Evolutionary conservation across 441 rosid genomes (phyloP), one percentile per base, ranked within the genome.

Genomic region (Codiaeum variegatum): DNA sequence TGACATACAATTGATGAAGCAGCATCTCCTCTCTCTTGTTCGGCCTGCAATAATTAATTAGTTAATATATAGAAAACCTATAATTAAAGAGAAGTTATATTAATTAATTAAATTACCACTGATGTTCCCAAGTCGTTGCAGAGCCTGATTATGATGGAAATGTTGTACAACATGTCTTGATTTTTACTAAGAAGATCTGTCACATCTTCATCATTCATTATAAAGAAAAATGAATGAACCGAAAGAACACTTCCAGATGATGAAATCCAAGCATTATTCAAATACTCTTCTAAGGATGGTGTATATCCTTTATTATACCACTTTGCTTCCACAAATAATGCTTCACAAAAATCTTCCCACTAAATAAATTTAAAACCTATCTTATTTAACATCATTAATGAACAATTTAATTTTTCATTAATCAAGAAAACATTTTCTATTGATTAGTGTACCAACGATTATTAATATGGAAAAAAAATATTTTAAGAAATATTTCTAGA

Each of bases 61-160:
- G 4, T n/a, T 34, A 18, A 5, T 32, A n/a, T 19, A 12, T 42
- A 21, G 62, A 62, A 8, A 3, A 62, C 16, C 1, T 13, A 11
- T 23, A 56, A 3, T 60, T 16, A 5, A 3, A 24, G 29, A 4
- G 3, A 9, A n/a, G 51, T 3, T 5, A 18, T 15, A 7, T 15
- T 13, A 15, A 47, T 46, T 46, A 13, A 46, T 46, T 16, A 38
- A 61, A 0, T 59, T 79, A 87, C 90, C 84, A 16, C 56, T 8
- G 85, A 79, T 52, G 89, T 87, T 3, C 59, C 87, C 32, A 84
- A 60, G 62, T 85, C 91, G 21, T 87, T 87, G 85, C 86, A 85
- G 0, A 87, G 80, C 13, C 87, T 83, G 29, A 86, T 81, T 24
- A 87, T 75, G 0, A 84, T 34, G 29, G 85, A 84, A 2, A 77